Base-by-base conservation (phyloP, 192 early-diverging fungal species). In the Geosiphon pyriformis region DNA sequence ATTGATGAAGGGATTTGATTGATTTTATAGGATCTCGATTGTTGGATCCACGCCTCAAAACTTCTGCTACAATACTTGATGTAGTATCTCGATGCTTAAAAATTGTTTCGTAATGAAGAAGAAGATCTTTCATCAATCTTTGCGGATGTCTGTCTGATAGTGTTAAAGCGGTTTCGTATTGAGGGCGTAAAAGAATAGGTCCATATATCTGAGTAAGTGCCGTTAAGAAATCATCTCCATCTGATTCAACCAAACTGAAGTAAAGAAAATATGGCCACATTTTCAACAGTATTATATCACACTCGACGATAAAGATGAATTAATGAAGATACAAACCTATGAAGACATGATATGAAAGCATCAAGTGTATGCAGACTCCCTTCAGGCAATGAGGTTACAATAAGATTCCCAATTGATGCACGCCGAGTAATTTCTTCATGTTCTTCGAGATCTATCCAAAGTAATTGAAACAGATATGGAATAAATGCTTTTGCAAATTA, bases 311-410 rank as follows among this genome's bases (percentile, higher is more conserved):
- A 30, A 32, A 26, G 31, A 26, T 65, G 4, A 20, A 58, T 52
- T 10, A 64, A 55, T 34, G 18, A 67, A 29, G 42, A 49, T 22
- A 66, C n/a, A 66, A 70, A 77, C 70, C 53, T 56, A 56, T 56
- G 15, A 12, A 80, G 49, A 46, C 74, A 53, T 4, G 60, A 50
- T 37, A 70, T 29, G 25, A 82, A 72, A 27, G 71, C 66, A 29
- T 80, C 61, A 20, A 84, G 63, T 49, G 78, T 80, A 35, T 73
- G 60, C 37, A 80, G 82, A 53, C 80, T 74, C 12, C 71, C 70
- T 2, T 70, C 68, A 4, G 79, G 80, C 29, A 82, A 64, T 8
- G 75, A 49, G 23, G 29, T 73, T 3, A 74, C 72, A 20, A 82
- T 59, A 23, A 84, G 50, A 50, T 80, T 82, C 48, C 76, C 71